Evolutionary conservation across 331 rosid species (phyloP), one percentile per base, ranked within the genome.

Genomic region (Acacia pycnantha): DNA sequence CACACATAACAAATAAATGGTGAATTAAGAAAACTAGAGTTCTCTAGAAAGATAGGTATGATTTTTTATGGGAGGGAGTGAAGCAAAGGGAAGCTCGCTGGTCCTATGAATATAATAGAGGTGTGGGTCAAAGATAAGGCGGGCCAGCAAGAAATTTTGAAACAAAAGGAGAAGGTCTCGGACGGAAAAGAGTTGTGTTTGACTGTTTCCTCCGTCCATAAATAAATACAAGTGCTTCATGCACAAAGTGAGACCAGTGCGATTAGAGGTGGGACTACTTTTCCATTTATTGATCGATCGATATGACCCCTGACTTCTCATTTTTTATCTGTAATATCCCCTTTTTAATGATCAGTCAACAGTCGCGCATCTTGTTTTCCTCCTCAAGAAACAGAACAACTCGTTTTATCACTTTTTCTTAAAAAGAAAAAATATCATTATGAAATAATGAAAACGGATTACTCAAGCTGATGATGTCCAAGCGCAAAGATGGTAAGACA

Each of bases 171-270:
- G 43, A 64, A 14, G 70, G n/a, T 29, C 43, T 29, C 43, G 43
- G 22, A 65, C 70, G 70, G 43, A 31, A 31, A 65, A 37, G 70
- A 16, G 70, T 6, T 65, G 70, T 16, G 67, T 37, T 61, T 61
- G 67, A 61, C 67, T 26, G 43, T 65, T 65, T 65, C 15, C 70
- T 65, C 70, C 70, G 70, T 65, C 70, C 70, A 65, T 15, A 15
- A 5, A 6, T n/a, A 53, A 53, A 53, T 19, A 18, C n/a, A 62
- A 27, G 40, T 15, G n/a, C 21, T 6, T 15, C 6, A 6, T 64
- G 11, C 41, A 13, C n/a, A 64, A 13, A 16, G 11, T 29, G n/a
- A 65, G 43, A 31, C 70, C 11, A 29, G 15, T 1, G 6, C 19
- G 3, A 48, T 48, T 48, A 27, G 69, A 65, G 22, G 43, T 65